Conservation (phyloP, 2,329 filamentous ascomycete species). For the Graphiopsis chlorocephala region DNA sequence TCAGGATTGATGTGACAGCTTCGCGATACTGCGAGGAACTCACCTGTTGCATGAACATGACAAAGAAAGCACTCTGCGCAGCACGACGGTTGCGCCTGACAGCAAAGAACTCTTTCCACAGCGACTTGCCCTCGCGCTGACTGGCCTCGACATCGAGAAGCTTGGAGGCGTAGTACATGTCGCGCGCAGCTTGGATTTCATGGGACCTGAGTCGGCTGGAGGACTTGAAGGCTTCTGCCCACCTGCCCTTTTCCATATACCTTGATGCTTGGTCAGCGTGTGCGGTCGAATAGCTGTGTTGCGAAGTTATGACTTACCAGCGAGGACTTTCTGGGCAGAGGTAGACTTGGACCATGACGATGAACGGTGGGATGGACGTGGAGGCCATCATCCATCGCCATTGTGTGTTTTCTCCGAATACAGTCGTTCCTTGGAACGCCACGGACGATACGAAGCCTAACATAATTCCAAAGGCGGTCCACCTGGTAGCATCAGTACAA, state of each 20-base stretch:
- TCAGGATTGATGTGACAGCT: conserved; percentile 7
- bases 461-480: conserved; percentile 46
- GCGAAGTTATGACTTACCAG: conserved; percentile 17
- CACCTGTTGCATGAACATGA: conserved; percentile 36
- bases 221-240: conserved; percentile 37
- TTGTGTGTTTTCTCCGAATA: conserved; percentile 24
- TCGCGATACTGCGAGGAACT: conserved; percentile 13
- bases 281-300: not conserved
- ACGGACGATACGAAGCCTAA: conserved; percentile 43
- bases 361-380: conserved; percentile 40
- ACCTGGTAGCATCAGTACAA: conserved; percentile 7
- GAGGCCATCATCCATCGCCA: conserved; percentile 33
- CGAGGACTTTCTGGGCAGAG: conserved; percentile 45
- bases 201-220: conserved; percentile 35
- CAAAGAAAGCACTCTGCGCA: conserved; percentile 32
- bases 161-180: conserved; percentile 39
- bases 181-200: conserved; percentile 39
- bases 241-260: conserved; percentile 40
- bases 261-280: conserved; percentile 2
- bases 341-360: conserved; percentile 35
- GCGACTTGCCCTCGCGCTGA: conserved; percentile 36
- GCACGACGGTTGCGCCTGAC: conserved; percentile 34
- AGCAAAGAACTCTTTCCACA: conserved; percentile 37
- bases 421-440: conserved; percentile 33
- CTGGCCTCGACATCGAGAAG: conserved; percentile 38